Percentiles rank a stretch among this genome's conserved stretches.
Evolutionary conservation across 352 stramenopile genomes (phyloP).

Genomic region (Peronospora destructor): DNA sequence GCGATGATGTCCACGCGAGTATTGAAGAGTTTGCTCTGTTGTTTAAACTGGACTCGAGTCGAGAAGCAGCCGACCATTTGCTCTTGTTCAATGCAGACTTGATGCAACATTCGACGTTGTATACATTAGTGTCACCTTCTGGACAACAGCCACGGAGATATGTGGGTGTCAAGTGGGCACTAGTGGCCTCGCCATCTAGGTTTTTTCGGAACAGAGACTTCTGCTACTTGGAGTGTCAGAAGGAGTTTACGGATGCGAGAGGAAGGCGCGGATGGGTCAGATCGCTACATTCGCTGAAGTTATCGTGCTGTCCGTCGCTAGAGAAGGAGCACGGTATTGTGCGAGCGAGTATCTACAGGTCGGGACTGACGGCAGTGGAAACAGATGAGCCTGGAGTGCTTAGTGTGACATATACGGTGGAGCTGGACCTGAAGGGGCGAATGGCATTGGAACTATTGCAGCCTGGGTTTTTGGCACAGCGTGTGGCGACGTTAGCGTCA

Average conservation of each 20-base stretch:
- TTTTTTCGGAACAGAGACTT: slow-evolving; percentile 77
- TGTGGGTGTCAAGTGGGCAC: slow-evolving; percentile 78
- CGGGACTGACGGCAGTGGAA: slow-evolving; percentile 70
- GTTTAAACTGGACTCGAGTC: slow-evolving; percentile 74
- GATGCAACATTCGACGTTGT: slow-evolving; percentile 62
- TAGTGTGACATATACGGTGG: slow-evolving; percentile 75
- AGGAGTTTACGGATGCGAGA: slow-evolving; percentile 64
- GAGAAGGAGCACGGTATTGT: slow-evolving; percentile 54
- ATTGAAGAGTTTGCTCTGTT: slow-evolving; percentile 80
- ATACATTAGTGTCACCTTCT: slow-evolving; percentile 64
- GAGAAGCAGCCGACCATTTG: slow-evolving; percentile 50
- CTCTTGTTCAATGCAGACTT: slow-evolving; percentile 77
- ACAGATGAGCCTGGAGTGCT: slow-evolving; percentile 65
- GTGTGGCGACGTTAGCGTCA: slow-evolving; percentile 54
- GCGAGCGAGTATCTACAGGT: slow-evolving; percentile 75
- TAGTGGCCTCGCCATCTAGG: slow-evolving; percentile 60
- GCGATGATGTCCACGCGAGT: slow-evolving; percentile 60
- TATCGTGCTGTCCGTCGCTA: slow-evolving; percentile 48
- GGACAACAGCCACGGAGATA: slow-evolving; percentile 65
- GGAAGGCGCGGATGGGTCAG: slow-evolving; percentile 54
- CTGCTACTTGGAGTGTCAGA: slow-evolving; percentile 82
- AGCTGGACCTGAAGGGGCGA: slow-evolving; percentile 81
- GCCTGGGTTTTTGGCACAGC: slow-evolving; percentile 54
- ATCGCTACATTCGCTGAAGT: slow-evolving; percentile 50
- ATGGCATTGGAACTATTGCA: slow-evolving; percentile 63